phyloP scores from a whole-genome alignment of 2,329 filamentous ascomycete species.

The Spiromastix sp. region DNA sequence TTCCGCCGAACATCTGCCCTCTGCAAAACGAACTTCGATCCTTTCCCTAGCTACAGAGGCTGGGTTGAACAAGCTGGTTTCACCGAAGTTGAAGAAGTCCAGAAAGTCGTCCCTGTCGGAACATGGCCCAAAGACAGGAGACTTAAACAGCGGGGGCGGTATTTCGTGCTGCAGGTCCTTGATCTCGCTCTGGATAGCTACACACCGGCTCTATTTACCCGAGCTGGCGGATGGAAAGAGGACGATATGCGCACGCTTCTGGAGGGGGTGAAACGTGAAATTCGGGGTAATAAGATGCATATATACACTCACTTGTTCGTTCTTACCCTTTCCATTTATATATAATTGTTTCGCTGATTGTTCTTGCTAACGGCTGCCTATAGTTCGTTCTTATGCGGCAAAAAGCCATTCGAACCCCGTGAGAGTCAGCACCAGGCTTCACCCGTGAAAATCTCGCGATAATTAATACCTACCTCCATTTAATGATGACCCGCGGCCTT shows the following conservation, averaged over 20 bases:
- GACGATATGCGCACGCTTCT: slow-evolving; percentile 15
- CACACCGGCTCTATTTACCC: slow-evolving; percentile 18
- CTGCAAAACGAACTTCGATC: slow-evolving; percentile 8
- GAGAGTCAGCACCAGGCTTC: no score
- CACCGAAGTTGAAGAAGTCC: slow-evolving; percentile 7
- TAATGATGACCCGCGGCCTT: no score
- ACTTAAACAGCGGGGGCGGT: slow-evolving; percentile 12
- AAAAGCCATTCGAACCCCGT: no score
- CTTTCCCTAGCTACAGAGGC: slow-evolving; percentile 6
- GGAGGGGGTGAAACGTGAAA: slow-evolving; percentile 14
- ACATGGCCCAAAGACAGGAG: slow-evolving; percentile 13
- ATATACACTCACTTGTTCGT: slow-evolving; percentile 19
- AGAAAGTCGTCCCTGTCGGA: slow-evolving; percentile 10
- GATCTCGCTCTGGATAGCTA: slow-evolving; percentile 19
- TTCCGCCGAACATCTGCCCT: not conserved
- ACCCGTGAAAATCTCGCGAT: no score
- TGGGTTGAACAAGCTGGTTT: slow-evolving; percentile 8
- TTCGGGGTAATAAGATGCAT: slow-evolving; percentile 20
- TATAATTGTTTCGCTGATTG: no score
- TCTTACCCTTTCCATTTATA: not conserved
- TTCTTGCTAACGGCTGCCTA: no score
- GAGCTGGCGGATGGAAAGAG: slow-evolving; percentile 16
- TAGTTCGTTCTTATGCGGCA: no score
- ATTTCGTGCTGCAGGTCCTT: slow-evolving; percentile 17
- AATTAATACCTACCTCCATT: no score